Base-by-base conservation (phyloP, 495 filamentous ascomycete genomes). In the Clohesyomyces aquaticus region DNA sequence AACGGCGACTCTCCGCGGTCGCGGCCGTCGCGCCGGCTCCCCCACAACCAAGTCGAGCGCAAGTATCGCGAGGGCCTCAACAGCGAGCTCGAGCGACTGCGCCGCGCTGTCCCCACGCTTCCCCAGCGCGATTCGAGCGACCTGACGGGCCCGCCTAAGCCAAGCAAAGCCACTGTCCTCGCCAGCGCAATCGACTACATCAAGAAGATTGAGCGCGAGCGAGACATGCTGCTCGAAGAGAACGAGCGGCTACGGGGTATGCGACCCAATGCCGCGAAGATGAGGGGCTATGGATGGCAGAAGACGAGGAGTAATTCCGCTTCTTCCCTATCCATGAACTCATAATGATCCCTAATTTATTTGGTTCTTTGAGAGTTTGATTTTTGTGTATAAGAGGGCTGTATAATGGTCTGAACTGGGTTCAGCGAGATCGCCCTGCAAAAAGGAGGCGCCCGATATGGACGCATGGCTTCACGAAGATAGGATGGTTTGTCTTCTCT, bases 31-130 rank as follows among this genome's bases (percentile, higher is more conserved):
- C 55, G 55, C 18, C 65, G 70, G 3, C 63, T 70, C 8, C 70
- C 70, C 1, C 70, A 72, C 59, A 72, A 72, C 49, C 70, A 72
- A 42, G 70, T 72, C 54, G 70, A 72, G 52, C 67, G 67, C 55
- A 72, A 69, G 52, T 72, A 72, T 52, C 69, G 69, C 21, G 69
- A 72, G 47, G 55, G 58, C 35, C 54, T 72, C 4, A 72, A 72
- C 52, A 21, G 60, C 1, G 68, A 70, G 57, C 67, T 72, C 46
- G 70, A 72, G 45, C 53, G 61, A 4, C 63, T 72, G 12, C 41
- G 70, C 1, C 46, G 64, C 4, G 67, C 63, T 4, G 61, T 72
- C 6, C 70, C 70, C 9, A 62, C 67, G 12, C 67, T 72, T 0
- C 67, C 48, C n/a, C 67, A 72, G 51, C 26, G 55, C 23, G 70